Percentiles rank a stretch among this genome's conserved stretches.
phyloP scores from a whole-genome alignment of 2,329 filamentous ascomycete genomes.

The Aspergillus aculeatus region DNA sequence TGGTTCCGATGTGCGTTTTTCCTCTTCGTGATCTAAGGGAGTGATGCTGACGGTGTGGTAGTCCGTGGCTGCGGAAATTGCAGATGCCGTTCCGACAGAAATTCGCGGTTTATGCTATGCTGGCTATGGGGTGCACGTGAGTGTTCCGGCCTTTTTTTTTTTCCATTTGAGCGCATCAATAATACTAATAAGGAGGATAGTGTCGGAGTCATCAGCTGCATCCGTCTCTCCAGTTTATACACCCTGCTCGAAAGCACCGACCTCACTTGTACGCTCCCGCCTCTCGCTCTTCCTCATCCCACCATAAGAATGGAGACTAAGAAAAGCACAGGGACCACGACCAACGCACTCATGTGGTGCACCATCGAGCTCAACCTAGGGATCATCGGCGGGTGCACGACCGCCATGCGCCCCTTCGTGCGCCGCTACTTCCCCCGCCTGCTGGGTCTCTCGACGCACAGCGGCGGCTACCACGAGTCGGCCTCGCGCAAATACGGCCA shows the following conservation, averaged over 20 bases:
- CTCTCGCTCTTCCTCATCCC: background rate
- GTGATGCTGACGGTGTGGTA: conserved; percentile 8
- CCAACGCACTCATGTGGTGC: conserved; percentile 28
- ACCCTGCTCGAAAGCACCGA: conserved; percentile 23
- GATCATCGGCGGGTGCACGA: conserved; percentile 29
- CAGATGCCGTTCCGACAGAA: conserved; percentile 33
- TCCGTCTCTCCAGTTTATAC: conserved; percentile 27
- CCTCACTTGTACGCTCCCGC: conserved; percentile 23
- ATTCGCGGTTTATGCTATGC: conserved; percentile 27
- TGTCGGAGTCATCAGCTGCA: conserved; percentile 30
- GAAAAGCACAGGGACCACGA: conserved; percentile 26
- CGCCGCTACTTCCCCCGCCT: conserved; percentile 28
- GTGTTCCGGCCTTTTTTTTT: background rate
- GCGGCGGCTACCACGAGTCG: conserved; percentile 13
- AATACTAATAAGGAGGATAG: conserved; percentile 14
- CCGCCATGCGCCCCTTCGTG: conserved; percentile 30
- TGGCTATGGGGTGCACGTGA: conserved; percentile 31
- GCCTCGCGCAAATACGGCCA: conserved; percentile 22
- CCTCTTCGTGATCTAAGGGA: background rate
- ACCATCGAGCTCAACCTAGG: conserved; percentile 31
- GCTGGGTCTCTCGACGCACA: conserved; percentile 24
- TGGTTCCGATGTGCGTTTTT: conserved; percentile 28
- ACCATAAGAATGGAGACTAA: background rate
- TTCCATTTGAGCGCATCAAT: background rate
- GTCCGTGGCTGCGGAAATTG: conserved; percentile 29